A percentile compares a stretch with the other conserved stretches of the same genome.
phyloP scores from a whole-genome alignment of 352 stramenopile genomes.

The Phytophthora europaea region DNA sequence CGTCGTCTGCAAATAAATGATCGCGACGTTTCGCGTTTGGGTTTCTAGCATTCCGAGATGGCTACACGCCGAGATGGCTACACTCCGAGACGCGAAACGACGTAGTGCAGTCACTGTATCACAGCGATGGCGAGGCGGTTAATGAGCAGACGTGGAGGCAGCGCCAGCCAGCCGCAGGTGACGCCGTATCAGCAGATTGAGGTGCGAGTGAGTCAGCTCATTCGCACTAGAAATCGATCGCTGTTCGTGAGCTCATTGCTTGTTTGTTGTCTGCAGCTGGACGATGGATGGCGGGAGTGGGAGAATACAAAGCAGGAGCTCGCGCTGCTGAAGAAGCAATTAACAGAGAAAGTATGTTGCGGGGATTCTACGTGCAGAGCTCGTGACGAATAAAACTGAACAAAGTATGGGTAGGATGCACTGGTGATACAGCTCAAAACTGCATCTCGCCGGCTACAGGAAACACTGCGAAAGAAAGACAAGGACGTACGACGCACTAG shows the following conservation, averaged over 20 bases:
- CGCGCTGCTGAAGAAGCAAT: slow-evolving; percentile 45
- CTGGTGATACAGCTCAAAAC: slow-evolving; percentile 73
- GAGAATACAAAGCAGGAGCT: slow-evolving; percentile 71
- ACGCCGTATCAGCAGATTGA: slow-evolving; percentile 42
- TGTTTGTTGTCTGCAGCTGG: slow-evolving; percentile 37
- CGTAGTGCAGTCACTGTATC: slow-evolving; percentile 2
- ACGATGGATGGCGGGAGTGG: slow-evolving; percentile 63
- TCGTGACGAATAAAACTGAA: neutral
- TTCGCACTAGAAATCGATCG: neutral
- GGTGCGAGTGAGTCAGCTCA: slow-evolving; percentile 6
- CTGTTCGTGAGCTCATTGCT: neutral
- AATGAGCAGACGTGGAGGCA: slow-evolving; percentile 30
- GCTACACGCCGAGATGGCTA: slow-evolving; percentile 2
- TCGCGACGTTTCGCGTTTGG: slow-evolving; percentile 32
- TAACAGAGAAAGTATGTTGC: slow-evolving; percentile 49
- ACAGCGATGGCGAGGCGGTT: slow-evolving; percentile 24
- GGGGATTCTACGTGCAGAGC: too few relatives aligned
- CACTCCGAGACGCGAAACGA: slow-evolving; percentile 25
- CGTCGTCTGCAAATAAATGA: slow-evolving; percentile 11
- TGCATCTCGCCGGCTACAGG: slow-evolving; percentile 59
- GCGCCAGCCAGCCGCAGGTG: slow-evolving; percentile 28
- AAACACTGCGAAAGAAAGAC: slow-evolving; percentile 72
- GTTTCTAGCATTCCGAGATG: slow-evolving; percentile 16
- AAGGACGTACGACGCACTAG: slow-evolving; percentile 47
- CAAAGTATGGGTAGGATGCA: slow-evolving; percentile 44